phyloP scores from a whole-genome alignment of 345 rosid genomes.

The Syzygium aromaticum region DNA sequence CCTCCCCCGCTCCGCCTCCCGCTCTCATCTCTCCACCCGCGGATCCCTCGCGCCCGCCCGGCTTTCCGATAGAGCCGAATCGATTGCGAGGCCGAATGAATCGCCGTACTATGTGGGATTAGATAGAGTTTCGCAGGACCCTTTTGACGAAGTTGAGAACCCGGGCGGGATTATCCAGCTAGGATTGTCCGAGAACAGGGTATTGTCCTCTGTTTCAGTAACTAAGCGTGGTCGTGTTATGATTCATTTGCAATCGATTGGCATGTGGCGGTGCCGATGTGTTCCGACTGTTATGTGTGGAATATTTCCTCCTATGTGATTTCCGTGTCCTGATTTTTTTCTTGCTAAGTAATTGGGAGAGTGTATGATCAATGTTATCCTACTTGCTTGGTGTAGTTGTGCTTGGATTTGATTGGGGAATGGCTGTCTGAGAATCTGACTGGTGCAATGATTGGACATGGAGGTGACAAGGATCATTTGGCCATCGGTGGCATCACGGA shows the following conservation, averaged over 20 bases:
- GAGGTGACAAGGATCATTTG: constrained; percentile 17
- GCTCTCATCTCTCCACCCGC: constrained; percentile 37
- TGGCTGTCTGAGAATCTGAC: constrained; percentile 63
- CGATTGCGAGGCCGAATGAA: constrained; percentile 47
- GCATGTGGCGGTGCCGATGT: background rate
- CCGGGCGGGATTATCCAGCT: constrained; percentile 74
- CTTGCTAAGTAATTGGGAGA: background rate
- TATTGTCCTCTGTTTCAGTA: constrained; percentile 12
- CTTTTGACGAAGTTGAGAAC: constrained; percentile 40
- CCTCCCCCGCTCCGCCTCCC: constrained; percentile 44
- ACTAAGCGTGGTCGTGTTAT: background rate
- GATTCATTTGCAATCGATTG: background rate
- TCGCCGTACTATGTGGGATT: constrained; percentile 68
- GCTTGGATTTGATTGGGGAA: constrained; percentile 80
- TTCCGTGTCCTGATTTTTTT: background rate
- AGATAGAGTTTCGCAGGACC: constrained; percentile 52
- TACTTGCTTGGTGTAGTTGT: constrained; percentile 31
- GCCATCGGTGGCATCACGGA: constrained; percentile 56
- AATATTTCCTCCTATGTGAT: background rate
- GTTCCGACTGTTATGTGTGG: background rate
- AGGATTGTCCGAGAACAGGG: constrained; percentile 75
- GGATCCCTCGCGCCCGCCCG: constrained; percentile 51
- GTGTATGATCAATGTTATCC: background rate
- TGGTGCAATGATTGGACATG: constrained; percentile 31
- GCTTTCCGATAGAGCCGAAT: constrained; percentile 42